Conservation (phyloP, 1,139 yeast species). For the Magnusiomyces tetraspermus region DNA sequence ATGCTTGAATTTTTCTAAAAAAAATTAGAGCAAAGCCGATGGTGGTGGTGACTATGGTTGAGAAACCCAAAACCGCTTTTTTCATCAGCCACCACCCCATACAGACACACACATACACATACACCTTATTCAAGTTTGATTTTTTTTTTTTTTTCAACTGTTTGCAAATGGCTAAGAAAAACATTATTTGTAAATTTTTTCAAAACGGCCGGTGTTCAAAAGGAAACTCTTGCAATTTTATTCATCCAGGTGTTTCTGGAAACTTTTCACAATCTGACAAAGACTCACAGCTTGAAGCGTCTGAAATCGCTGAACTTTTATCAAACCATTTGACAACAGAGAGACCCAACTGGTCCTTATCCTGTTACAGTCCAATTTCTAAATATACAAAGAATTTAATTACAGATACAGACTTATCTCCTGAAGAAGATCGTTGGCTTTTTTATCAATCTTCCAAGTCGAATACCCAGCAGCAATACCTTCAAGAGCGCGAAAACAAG, state of each 20-base stretch:
- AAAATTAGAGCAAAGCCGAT: not conserved
- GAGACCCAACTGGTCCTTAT: slow-evolving; percentile 5
- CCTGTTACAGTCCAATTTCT: slow-evolving; percentile 9
- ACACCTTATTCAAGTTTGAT: not conserved
- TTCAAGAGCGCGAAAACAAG: slow-evolving; percentile 32
- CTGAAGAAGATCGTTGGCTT: slow-evolving; percentile 46
- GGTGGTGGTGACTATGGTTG: not conserved
- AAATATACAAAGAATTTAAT: slow-evolving; percentile 35
- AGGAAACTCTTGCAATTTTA: slow-evolving; percentile 19
- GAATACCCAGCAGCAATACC: slow-evolving; percentile 28
- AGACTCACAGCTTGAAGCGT: slow-evolving; percentile 12
- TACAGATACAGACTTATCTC: slow-evolving; percentile 45
- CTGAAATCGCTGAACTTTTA: slow-evolving; percentile 4
- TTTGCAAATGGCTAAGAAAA: slow-evolving; percentile 8
- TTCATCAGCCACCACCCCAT: too few species aligned
- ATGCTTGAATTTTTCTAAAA: not conserved
- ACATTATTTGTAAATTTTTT: slow-evolving; percentile 10
- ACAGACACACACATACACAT: too few species aligned
- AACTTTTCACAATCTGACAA: not conserved
- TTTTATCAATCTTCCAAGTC: slow-evolving; percentile 38
- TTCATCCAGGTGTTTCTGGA: slow-evolving; percentile 16
- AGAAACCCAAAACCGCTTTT: too few species aligned
- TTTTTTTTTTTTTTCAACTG: not conserved
- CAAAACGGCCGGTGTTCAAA: slow-evolving; percentile 16
- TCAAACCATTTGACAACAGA: not conserved